Evolutionary conservation across 306 rosid species (phyloP).

Genomic region (Cucumis sativus): Cucumber_9930_V3 NC_026657.2:7850501-7851000

Average conservation of each 20-base stretch:
- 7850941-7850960: conserved; percentile 7
- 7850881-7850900: conserved; percentile 3
- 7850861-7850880: background rate
- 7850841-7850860: conserved; percentile 1
- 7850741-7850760: conserved; percentile 6
- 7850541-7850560: background rate
- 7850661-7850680: too few species aligned
- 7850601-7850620: too few species aligned
- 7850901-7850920: conserved; percentile 1
- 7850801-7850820: conserved; percentile 5
- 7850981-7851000: conserved; percentile 5
- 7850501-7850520: background rate
- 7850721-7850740: background rate
- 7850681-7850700: too few species aligned
- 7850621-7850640: too few species aligned
- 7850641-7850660: too few species aligned
- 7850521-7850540: background rate
- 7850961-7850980: background rate
- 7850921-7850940: background rate
- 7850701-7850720: too few species aligned
- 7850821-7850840: background rate
- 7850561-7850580: background rate
- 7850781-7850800: background rate
- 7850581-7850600: background rate
- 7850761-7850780: conserved; percentile 7